These are phyloP conservation scores for Hypoxylon sp. DNA, from an alignment of 2,329 filamentous ascomycete genomes.

Conservation along the genomic window DNA sequence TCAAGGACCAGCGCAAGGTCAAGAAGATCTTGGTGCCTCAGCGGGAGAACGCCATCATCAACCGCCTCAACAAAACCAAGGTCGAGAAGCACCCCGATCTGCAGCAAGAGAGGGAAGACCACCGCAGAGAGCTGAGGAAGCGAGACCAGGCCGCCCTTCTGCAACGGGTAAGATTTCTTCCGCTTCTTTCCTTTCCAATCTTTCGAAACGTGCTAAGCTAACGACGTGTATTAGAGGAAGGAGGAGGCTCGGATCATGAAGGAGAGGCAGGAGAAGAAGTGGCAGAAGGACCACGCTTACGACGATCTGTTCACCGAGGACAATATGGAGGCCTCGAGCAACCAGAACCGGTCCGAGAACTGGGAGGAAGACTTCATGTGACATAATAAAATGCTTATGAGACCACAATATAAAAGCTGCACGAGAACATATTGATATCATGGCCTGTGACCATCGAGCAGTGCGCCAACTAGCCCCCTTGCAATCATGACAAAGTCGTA, in stretches of 20 bases:
- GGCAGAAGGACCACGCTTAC: slow-evolving; percentile 97
- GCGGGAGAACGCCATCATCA: slow-evolving; percentile 91
- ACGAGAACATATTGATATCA: slow-evolving; percentile 12
- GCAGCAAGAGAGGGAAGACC: slow-evolving; percentile 82
- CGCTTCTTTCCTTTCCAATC: slow-evolving; percentile 8
- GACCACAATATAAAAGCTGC: slow-evolving; percentile 18
- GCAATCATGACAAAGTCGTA: background rate
- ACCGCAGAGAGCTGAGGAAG: slow-evolving; percentile 76
- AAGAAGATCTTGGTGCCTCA: slow-evolving; percentile 83
- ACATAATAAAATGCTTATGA: slow-evolving; percentile 42
- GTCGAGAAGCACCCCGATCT: slow-evolving; percentile 90
- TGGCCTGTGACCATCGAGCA: background rate
- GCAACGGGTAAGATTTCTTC: slow-evolving; percentile 65
- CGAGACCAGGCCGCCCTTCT: slow-evolving; percentile 74
- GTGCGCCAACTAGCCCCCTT: background rate
- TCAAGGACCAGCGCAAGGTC: slow-evolving; percentile 89
- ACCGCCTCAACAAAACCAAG: slow-evolving; percentile 97
- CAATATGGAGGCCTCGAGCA: slow-evolving; percentile 80
- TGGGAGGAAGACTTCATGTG: slow-evolving; percentile 96
- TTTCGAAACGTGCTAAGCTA: background rate
- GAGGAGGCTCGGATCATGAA: slow-evolving; percentile 79
- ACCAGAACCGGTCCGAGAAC: slow-evolving; percentile 82
- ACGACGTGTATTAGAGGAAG: slow-evolving; percentile 68
- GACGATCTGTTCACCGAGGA: slow-evolving; percentile 91
- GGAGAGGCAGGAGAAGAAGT: slow-evolving; percentile 90